Evolutionary conservation across 108 stramenopile genomes (phyloP), one percentile per base, ranked within the genome.

Genomic region (Nitzschia sp.): DNA sequence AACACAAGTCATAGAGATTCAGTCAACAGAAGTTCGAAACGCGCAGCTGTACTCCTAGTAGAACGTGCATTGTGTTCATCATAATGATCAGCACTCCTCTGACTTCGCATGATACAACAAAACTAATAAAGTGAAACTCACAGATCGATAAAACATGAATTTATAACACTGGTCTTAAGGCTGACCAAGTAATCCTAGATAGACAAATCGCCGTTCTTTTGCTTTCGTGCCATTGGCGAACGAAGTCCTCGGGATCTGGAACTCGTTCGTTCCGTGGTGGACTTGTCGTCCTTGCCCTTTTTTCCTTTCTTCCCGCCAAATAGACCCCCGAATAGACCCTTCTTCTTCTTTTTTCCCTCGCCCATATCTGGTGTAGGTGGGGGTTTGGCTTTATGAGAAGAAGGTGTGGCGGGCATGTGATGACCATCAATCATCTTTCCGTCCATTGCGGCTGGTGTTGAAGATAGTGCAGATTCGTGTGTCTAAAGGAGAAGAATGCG

Each of bases 281-380:
- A 64, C 47, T 71, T 71, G 30, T 58, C 72, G 46, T 74, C 79
- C 15, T 69, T 70, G n/a, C 58, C 63, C 28, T 83, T 80, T 61
- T 88, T 86, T 22, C 84, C 77, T 55, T 88, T 88, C 70, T 83
- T 88, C 38, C 38, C 38, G 17, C 75, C 71, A 69, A 90, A 90
- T 22, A 91, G 78, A 16, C 83, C 83, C 23, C 76, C 73, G 45
- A 91, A 84, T 41, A 91, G 34, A 23, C 90, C 85, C 73, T 91
- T 91, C 72, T 91, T 91, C 75, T 91, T 91, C 63, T 91, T 89
- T 54, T 86, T 87, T 38, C 45, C 17, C 25, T 73, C 72, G 3
- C 46, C 41, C 33, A 31, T 30, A 13, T 71, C 70, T 8, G 63
- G 48, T n/a, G 53, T 67, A 22, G 68, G 68, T 19, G 68, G 53